These are phyloP conservation scores for Leccinum broughii DNA, from an alignment of 768 basidiomycete species.

Conservation along the genomic window DNA sequence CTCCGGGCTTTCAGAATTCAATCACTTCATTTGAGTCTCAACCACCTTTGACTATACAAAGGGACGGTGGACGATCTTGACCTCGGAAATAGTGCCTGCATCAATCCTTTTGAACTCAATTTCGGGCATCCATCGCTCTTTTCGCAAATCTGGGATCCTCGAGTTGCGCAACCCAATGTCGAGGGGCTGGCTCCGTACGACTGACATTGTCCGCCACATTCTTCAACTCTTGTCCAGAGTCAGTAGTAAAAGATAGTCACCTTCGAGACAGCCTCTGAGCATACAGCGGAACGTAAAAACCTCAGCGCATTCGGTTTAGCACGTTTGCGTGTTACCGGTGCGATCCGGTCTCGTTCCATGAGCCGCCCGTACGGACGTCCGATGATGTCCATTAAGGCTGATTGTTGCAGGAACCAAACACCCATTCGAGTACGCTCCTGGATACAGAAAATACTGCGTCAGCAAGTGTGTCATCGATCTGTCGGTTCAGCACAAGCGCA, in stretches of 20 bases:
- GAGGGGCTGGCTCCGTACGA: constrained; percentile 55
- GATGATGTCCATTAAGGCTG: constrained; percentile 70
- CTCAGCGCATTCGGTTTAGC: constrained; percentile 95
- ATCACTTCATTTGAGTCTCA: too few relatives aligned
- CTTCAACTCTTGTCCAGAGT: constrained; percentile 71
- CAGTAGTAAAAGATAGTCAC: neutral
- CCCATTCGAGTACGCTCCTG: constrained; percentile 71
- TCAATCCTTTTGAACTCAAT: constrained; percentile 53
- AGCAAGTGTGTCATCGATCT: constrained; percentile 85
- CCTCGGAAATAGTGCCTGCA: constrained; percentile 68
- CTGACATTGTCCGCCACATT: constrained; percentile 63
- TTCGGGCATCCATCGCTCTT: constrained; percentile 64
- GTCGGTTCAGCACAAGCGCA: constrained; percentile 5
- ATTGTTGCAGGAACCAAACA: constrained; percentile 84
- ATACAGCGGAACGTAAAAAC: constrained; percentile 96
- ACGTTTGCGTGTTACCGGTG: constrained; percentile 53
- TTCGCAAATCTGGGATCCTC: constrained; percentile 66
- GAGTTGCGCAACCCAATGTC: constrained; percentile 64
- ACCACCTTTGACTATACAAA: too few relatives aligned
- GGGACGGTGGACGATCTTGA: constrained; percentile 81
- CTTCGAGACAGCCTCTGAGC: constrained; percentile 23
- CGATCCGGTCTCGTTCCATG: constrained; percentile 65
- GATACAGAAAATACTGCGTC: constrained; percentile 89
- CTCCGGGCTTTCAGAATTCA: too few relatives aligned
- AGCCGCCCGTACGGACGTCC: constrained; percentile 76